Conservation (phyloP, 2,329 filamentous ascomycete genomes). For the Lecanicillium sp. region DNA sequence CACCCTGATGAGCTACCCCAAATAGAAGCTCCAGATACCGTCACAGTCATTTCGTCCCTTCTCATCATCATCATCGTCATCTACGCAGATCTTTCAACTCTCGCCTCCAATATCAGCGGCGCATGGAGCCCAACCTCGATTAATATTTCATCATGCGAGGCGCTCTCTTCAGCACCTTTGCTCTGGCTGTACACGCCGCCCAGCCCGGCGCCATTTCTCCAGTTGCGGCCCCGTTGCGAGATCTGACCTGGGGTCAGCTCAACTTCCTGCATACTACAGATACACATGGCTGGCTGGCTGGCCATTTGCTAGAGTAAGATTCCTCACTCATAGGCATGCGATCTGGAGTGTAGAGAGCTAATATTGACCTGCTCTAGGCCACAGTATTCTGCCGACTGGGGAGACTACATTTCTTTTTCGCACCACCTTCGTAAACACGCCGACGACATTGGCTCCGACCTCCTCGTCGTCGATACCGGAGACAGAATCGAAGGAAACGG, state of each 20-base stretch:
- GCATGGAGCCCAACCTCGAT: background rate
- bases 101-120: too few relatives aligned
- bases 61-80: too few relatives aligned
- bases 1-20: too few relatives aligned
- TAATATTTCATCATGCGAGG: slow-evolving; percentile 17
- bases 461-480: slow-evolving; percentile 92
- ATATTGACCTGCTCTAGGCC: slow-evolving; percentile 39
- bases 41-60: too few relatives aligned
- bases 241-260: slow-evolving; percentile 84
- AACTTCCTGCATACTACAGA: slow-evolving; percentile 98
- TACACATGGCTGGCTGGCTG: slow-evolving; percentile 91
- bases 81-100: too few relatives aligned
- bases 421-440: slow-evolving; percentile 72
- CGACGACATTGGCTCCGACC: slow-evolving; percentile 69
- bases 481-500: slow-evolving; percentile 92
- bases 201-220: slow-evolving; percentile 79
- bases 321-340: background rate
- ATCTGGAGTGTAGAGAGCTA: slow-evolving; percentile 5
- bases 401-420: slow-evolving; percentile 92
- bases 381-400: slow-evolving; percentile 94
- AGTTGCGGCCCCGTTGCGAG: slow-evolving; percentile 70
- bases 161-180: slow-evolving; percentile 20
- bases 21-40: too few relatives aligned
- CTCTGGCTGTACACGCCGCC: slow-evolving; percentile 35
- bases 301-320: slow-evolving; percentile 79